Conservation (phyloP, 106 monocot genomes). For the Dioscorea dumetorum region DNA sequence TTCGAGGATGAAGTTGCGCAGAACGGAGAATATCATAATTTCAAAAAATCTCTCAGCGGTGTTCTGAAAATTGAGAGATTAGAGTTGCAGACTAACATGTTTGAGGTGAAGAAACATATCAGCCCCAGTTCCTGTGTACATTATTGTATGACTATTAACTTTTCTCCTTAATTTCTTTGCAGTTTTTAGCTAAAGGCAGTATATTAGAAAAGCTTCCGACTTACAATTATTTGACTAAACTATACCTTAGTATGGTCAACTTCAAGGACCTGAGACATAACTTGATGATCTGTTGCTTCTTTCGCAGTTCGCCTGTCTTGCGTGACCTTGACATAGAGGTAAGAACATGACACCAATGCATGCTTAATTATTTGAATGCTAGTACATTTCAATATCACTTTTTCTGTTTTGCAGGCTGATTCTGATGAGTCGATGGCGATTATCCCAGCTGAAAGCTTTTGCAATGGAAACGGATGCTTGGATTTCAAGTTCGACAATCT, state of each 20-base stretch:
- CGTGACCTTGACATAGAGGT: constrained; percentile 12
- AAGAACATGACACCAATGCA: background rate
- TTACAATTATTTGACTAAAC: constrained; percentile 10
- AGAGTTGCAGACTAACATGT: constrained; percentile 8
- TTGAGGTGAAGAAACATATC: constrained; percentile 1
- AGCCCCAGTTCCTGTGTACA: no score
- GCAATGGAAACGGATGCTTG: background rate
- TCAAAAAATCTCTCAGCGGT: background rate
- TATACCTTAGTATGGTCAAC: constrained; percentile 5
- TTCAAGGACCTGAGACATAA: constrained; percentile 10
- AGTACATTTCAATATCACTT: background rate
- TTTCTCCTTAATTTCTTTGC: background rate
- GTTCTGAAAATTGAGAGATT: constrained; percentile 12
- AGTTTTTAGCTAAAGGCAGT: constrained; percentile 7
- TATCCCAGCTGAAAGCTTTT: constrained; percentile 2
- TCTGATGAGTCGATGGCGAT: constrained; percentile 12
- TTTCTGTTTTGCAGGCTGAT: constrained; percentile 4
- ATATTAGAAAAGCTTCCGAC: constrained; percentile 2
- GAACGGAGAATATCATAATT: background rate
- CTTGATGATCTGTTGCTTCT: background rate
- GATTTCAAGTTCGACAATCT: background rate
- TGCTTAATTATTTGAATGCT: background rate
- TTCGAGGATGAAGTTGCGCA: constrained; percentile 2
- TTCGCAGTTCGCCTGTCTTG: constrained; percentile 2
- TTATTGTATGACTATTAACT: background rate